These are phyloP conservation scores for Cryphonectria nitschkei DNA, from an alignment of 2,329 filamentous ascomycete species.

Conservation along the genomic window DNA sequence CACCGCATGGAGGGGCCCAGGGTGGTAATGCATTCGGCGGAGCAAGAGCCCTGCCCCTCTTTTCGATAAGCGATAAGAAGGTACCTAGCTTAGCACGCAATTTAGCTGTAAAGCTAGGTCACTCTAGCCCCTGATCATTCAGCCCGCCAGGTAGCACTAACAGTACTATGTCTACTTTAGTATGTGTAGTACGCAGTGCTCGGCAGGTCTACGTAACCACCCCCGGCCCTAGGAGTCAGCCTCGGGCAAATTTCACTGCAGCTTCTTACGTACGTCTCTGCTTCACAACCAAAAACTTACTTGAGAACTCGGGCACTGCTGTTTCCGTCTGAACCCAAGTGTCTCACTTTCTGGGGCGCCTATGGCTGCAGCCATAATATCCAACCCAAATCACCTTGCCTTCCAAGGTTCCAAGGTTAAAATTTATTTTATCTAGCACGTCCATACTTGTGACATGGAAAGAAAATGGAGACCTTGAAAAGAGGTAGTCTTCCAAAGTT, in stretches of 20 bases:
- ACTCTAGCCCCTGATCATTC: neutral
- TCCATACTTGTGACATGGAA: no score
- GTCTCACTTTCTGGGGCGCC: neutral
- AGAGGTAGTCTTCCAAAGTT: no score
- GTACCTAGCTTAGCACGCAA: neutral
- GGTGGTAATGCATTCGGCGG: neutral
- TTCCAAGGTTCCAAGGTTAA: neutral
- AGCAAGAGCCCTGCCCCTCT: conserved; percentile 14
- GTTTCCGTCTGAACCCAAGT: neutral
- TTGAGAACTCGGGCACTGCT: neutral
- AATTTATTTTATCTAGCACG: no score
- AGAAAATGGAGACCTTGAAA: no score
- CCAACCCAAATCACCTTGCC: neutral
- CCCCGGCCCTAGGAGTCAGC: neutral
- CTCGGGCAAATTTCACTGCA: neutral
- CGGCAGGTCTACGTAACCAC: neutral
- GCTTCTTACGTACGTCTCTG: neutral
- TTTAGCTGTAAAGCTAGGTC: neutral
- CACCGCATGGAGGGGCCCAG: neutral
- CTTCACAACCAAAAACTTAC: neutral
- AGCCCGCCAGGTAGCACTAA: neutral
- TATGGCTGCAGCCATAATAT: no score
- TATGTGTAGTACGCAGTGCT: neutral
- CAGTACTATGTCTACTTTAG: no score
- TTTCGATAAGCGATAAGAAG: conserved; percentile 15